Evolutionary conservation across 2,329 filamentous ascomycete genomes (phyloP), one percentile per base, ranked within the genome.

Genomic region (Aureobasidium musti): DNA sequence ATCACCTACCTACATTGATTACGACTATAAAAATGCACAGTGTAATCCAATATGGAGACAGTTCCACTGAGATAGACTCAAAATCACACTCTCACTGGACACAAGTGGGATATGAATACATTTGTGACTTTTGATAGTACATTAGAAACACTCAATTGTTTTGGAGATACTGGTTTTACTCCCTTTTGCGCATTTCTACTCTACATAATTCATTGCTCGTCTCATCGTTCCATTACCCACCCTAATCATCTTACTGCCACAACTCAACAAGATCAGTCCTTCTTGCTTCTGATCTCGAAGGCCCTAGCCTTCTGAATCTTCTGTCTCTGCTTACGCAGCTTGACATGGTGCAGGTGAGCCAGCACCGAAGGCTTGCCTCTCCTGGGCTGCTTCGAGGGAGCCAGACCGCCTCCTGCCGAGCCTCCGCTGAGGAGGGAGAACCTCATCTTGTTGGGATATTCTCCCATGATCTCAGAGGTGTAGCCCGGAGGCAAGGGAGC

Each of bases 401-500:
- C 56, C 11, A 26, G 39, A 59, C 56, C 28, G 56, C 39, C 56
- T 11, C 19, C 56, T 37, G 33, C 30, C 30, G 14, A 26, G 14
- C 43, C 59, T 26, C 59, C 17, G 8, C 59, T 39, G 8, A 63
- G 33, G 30, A 28, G 17, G 10, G 43, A 49, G 59, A 39, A 63
- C 1, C 8, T 2, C 47, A 43, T 53, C 1, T 14, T 17, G 39
- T 56, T 54, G 50, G 61, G 61, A 21, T 65, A 65, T 2, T 10
- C 49, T 2, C 23, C 30, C 28, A 56, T 49, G 61, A 65, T 56
- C 26, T 2, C 28, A 13, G 61, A 50, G n/a, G 2, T 11, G 50
- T 56, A 65, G 26, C 61, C 61, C 21, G 50, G 39, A 11, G 61
- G 61, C n/a, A 65, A 26, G n/a, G 30, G 50, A 4, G 8, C 47